Conservation (phyloP, 2,329 filamentous ascomycete genomes). For the Sporothrix pallida region DNA sequence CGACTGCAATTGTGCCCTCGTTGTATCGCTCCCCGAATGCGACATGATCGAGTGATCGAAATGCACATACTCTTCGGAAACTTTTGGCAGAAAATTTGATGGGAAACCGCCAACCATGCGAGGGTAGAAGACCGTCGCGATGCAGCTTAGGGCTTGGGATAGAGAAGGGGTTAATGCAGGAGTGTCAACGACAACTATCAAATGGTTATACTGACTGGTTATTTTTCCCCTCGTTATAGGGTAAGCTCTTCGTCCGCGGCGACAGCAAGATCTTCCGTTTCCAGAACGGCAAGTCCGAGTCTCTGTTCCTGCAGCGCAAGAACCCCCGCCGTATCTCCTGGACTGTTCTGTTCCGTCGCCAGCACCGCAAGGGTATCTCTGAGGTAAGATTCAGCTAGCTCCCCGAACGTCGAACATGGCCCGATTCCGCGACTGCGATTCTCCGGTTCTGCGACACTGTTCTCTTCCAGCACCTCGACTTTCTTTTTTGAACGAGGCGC, state of each 20-base stretch:
- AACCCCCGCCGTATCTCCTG: constrained; percentile 99
- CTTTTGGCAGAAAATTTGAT: too few species aligned
- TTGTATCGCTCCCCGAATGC: too few species aligned
- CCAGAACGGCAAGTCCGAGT: constrained; percentile 99
- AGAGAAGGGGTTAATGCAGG: too few species aligned
- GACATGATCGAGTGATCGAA: too few species aligned
- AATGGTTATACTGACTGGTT: neutral
- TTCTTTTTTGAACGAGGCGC: neutral
- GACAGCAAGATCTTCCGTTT: constrained; percentile 99
- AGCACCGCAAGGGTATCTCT: constrained; percentile 99
- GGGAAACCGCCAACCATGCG: too few species aligned
- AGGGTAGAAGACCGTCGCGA: too few species aligned
- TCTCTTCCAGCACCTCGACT: neutral
- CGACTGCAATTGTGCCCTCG: too few species aligned
- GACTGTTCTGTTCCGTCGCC: constrained; percentile 97
- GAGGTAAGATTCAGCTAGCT: constrained; percentile 71
- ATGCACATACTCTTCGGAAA: too few species aligned
- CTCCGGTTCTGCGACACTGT: neutral
- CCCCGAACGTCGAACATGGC: neutral
- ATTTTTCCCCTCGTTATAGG: constrained; percentile 59
- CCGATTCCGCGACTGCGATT: neutral
- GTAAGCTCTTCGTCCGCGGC: constrained; percentile 99
- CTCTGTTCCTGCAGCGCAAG: constrained; percentile 99
- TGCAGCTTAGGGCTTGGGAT: too few species aligned
- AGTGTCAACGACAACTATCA: neutral